These are phyloP conservation scores for Fusarium multiceps DNA, from an alignment of 2,329 filamentous ascomycete genomes.

Conservation along the genomic window DNA sequence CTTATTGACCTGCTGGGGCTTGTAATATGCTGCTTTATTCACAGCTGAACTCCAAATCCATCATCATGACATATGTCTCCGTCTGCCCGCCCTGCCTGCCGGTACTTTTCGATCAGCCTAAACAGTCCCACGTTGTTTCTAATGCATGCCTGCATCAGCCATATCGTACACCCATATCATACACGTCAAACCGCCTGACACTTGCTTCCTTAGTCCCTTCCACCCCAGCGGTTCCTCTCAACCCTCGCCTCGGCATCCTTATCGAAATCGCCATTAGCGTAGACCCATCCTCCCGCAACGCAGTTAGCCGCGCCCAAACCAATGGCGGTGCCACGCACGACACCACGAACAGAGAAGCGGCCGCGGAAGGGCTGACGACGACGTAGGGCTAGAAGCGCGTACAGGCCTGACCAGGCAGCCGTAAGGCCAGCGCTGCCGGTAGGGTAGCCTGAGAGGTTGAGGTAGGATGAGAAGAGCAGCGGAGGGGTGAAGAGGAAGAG, in stretches of 20 bases:
- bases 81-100: not conserved
- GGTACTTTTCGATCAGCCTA: not conserved
- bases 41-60: not conserved
- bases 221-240: slow-evolving; percentile 64
- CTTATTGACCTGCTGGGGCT: not conserved
- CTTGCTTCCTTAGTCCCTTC: slow-evolving; percentile 12
- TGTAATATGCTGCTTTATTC: not conserved
- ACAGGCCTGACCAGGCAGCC: slow-evolving; percentile 67
- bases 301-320: slow-evolving; percentile 62
- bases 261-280: slow-evolving; percentile 62
- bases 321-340: slow-evolving; percentile 63
- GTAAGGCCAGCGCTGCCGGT: slow-evolving; percentile 67
- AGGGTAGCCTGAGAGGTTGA: slow-evolving; percentile 69
- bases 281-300: slow-evolving; percentile 63
- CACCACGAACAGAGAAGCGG: slow-evolving; percentile 61
- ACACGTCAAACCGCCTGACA: slow-evolving; percentile 22
- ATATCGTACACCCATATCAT: slow-evolving; percentile 34
- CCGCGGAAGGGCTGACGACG: slow-evolving; percentile 55
- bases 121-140: not conserved
- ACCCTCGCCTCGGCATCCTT: slow-evolving; percentile 61
- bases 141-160: not conserved
- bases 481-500: slow-evolving; percentile 64
- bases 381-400: slow-evolving; percentile 66
- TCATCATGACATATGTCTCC: not conserved
- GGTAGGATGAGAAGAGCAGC: slow-evolving; percentile 67